phyloP scores from a whole-genome alignment of 2,329 filamentous ascomycete genomes.

The Calonectria fujianensis region DNA sequence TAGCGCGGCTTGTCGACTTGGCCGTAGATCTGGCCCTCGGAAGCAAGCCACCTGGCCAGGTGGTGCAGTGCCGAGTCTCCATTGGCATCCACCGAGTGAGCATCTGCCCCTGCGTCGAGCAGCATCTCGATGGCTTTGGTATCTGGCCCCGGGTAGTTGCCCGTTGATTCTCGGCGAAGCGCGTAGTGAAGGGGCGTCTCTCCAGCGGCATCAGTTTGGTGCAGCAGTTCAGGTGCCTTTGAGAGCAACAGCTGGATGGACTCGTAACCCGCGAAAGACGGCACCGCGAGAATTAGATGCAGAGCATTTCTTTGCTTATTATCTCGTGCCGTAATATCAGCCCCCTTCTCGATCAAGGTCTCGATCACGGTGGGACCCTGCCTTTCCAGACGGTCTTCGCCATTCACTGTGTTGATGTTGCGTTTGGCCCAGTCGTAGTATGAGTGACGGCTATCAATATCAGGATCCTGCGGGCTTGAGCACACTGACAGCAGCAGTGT shows the following conservation, averaged over 20 bases:
- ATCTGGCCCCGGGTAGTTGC: not conserved
- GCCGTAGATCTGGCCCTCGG: not conserved
- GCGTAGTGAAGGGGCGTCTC: conserved; percentile 12
- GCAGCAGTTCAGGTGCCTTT: conserved; percentile 2
- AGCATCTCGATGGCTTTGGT: not conserved
- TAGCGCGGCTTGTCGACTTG: not conserved
- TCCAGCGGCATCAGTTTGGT: not conserved
- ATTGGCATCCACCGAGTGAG: not conserved
- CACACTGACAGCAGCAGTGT: not conserved
- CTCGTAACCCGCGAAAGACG: not conserved
- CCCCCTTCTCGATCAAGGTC: not conserved
- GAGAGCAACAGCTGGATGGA: not conserved
- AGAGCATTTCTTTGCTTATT: not conserved
- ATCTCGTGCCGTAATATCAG: not conserved
- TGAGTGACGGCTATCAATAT: not conserved
- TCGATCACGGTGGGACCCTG: not conserved
- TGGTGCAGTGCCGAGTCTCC: not conserved
- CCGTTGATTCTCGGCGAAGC: not conserved
- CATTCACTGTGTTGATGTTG: too few relatives aligned
- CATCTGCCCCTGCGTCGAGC: not conserved
- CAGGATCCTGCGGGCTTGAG: not conserved
- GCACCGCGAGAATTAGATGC: not conserved
- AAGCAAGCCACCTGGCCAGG: not conserved
- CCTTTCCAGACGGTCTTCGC: too few relatives aligned
- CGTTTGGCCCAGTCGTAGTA: not conserved